Evolutionary conservation across 192 early-diverging fungal genomes (phyloP), one percentile per base, ranked within the genome.

Genomic region (Linnemannia hyalina): DNA sequence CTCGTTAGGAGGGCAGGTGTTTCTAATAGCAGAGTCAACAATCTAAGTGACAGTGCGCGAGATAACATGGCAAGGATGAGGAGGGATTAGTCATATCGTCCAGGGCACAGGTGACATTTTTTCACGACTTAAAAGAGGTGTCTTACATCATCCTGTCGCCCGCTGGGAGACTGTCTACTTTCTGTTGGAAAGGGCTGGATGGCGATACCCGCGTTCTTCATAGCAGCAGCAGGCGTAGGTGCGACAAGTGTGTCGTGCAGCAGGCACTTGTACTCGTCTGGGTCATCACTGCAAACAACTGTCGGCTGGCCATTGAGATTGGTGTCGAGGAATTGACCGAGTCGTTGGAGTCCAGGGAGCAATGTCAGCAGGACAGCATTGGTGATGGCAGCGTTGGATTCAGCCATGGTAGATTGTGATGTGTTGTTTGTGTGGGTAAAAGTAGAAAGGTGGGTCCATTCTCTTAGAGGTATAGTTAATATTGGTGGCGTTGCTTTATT

Each of bases 331-430:
- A 77, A 86, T 11, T 80, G 79, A 9, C 57, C 40, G 20, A 86
- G 68, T 57, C 75, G 75, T 6, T 60, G 71, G 3, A 86, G 46
- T 5, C 22, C 26, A 11, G 84, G 84, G 38, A 81, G 81, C 13
- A 81, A 40, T 18, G 79, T 80, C 29, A 80, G 68, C 9, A 86
- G 52, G 40, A 86, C 76, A 2, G 80, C 84, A 74, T 86, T 86
- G 44, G 75, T 63, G 65, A 86, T 81, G 32, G 52, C 68, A 36
- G 44, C n/a, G 29, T 47, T 10, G 47, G 40, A 42, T 54, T 65
- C 35, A 41, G 63, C 6, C 79, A 74, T 80, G 69, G 72, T 8
- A 3, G 26, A 20, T 23, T n/a, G 11, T 68, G 46, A n/a, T 1
- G 7, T 32, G 29, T 32, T 9, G 60, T 32, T 15, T 3, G 9